Evolutionary conservation across 805 yeast genomes (phyloP).

Genomic region (Candida boidinii): DNA sequence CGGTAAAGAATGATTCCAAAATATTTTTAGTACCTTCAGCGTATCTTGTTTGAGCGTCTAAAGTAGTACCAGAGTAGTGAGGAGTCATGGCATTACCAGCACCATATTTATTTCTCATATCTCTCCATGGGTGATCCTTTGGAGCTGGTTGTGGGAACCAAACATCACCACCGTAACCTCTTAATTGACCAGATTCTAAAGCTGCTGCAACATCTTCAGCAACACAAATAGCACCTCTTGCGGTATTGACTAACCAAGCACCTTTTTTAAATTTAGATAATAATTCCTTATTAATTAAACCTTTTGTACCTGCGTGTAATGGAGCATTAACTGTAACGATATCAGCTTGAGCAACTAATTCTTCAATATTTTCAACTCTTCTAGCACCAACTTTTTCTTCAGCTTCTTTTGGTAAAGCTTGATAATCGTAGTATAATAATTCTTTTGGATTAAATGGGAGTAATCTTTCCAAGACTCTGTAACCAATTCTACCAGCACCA

Average conservation of each 20-base stretch:
- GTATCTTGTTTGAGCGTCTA: conserved; percentile 74
- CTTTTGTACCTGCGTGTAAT: conserved; percentile 60
- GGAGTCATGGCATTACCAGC: conserved; percentile 85
- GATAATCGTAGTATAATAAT: conserved; percentile 68
- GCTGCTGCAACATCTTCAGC: conserved; percentile 73
- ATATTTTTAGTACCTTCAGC: conserved; percentile 62
- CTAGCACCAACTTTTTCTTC: conserved; percentile 51
- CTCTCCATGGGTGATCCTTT: conserved; percentile 68
- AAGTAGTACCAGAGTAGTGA: conserved; percentile 70
- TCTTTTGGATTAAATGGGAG: conserved; percentile 69
- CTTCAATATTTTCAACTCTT: conserved; percentile 52
- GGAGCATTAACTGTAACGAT: conserved; percentile 74
- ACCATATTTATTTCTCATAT: conserved; percentile 53
- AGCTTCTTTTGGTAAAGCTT: conserved; percentile 50
- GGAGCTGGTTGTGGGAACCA: conserved; percentile 87
- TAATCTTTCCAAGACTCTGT: conserved; percentile 63
- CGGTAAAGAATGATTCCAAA: conserved; percentile 52
- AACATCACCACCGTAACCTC: conserved; percentile 83
- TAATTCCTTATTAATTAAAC: conserved; percentile 57
- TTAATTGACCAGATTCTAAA: conserved; percentile 53
- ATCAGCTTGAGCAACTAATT: conserved; percentile 59
- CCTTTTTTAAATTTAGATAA: conserved; percentile 66
- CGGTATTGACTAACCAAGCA: conserved; percentile 68
- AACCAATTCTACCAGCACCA: conserved; percentile 79
- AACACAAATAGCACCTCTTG: conserved; percentile 73